A percentile compares a stretch with the other conserved stretches of the same genome.
Evolutionary conservation across 106 monocot species (phyloP).

Genomic region (Phalaenopsis equestris): DNA sequence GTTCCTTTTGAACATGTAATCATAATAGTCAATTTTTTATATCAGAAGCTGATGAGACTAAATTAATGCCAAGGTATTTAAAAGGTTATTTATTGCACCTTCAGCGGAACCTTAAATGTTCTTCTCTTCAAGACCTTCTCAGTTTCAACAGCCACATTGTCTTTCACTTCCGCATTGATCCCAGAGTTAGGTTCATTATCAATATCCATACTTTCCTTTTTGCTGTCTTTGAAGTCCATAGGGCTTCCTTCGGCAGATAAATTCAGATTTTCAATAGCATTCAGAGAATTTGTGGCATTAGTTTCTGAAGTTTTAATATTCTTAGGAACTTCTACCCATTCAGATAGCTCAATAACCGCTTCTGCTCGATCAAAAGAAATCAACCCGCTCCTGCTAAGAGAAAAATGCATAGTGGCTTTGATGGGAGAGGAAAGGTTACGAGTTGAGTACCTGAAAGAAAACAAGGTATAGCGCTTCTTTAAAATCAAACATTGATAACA

Average conservation of each 20-base stretch:
- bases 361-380: constrained; percentile 93
- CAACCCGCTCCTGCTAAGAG: constrained; percentile 83
- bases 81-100: constrained; percentile 37
- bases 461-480: neutral
- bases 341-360: constrained; percentile 85
- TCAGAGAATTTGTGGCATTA: constrained; percentile 21
- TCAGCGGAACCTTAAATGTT: constrained; percentile 86
- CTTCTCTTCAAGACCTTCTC: constrained; percentile 87
- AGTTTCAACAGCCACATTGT: constrained; percentile 26
- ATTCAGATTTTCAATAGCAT: constrained; percentile 20
- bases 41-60: neutral
- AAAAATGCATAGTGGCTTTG: constrained; percentile 96
- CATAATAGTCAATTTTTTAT: neutral
- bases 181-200: constrained; percentile 29
- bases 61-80: neutral
- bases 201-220: constrained; percentile 28
- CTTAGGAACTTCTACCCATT: constrained; percentile 97
- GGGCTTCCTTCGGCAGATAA: constrained; percentile 26
- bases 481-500: neutral
- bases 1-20: neutral
- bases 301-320: constrained; percentile 56
- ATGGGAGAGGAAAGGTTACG: constrained; percentile 89
- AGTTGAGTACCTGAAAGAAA: constrained; percentile 48
- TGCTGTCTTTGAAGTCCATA: constrained; percentile 13
- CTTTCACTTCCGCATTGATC: constrained; percentile 25